These are phyloP conservation scores for Neltuma alba DNA, from an alignment of 306 rosid genomes.

Conservation along the genomic window DNA sequence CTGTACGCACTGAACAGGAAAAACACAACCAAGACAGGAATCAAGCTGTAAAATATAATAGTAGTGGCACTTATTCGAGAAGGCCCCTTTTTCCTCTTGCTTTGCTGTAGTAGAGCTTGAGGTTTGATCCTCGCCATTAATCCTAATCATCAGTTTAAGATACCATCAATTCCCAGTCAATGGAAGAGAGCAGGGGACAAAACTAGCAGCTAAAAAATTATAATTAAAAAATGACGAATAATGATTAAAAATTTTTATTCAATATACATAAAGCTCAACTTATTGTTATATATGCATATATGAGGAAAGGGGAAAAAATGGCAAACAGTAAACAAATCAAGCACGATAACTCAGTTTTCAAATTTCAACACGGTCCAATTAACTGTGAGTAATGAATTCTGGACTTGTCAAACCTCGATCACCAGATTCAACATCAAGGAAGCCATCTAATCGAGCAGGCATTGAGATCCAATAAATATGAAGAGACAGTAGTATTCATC, in stretches of 20 bases:
- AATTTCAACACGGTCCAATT: conserved; percentile 5
- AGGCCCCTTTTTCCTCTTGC: conserved; percentile 81
- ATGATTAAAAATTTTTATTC: background rate
- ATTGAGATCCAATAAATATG: conserved; percentile 40
- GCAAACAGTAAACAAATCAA: conserved; percentile 16
- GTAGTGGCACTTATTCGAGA: conserved; percentile 52
- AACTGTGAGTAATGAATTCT: background rate
- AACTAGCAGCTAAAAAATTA: background rate
- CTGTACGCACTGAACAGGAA: conserved; percentile 56
- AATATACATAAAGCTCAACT: background rate
- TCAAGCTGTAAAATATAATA: conserved; percentile 51
- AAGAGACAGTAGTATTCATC: conserved; percentile 31
- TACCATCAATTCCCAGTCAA: conserved; percentile 29
- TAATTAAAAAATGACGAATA: conserved; percentile 14
- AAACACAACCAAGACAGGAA: conserved; percentile 53
- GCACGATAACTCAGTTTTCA: conserved; percentile 17
- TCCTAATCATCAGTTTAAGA: conserved; percentile 27
- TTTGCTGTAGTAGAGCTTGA: conserved; percentile 72
- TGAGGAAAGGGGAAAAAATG: background rate
- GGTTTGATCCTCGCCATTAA: conserved; percentile 74
- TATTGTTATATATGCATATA: background rate
- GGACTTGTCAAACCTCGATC: conserved; percentile 8
- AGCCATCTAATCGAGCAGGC: conserved; percentile 26
- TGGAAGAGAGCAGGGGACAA: conserved; percentile 20
- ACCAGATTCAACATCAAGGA: conserved; percentile 15